phyloP scores from a whole-genome alignment of 2,329 filamentous ascomycete species.

The Cryphonectria naterciae region DNA sequence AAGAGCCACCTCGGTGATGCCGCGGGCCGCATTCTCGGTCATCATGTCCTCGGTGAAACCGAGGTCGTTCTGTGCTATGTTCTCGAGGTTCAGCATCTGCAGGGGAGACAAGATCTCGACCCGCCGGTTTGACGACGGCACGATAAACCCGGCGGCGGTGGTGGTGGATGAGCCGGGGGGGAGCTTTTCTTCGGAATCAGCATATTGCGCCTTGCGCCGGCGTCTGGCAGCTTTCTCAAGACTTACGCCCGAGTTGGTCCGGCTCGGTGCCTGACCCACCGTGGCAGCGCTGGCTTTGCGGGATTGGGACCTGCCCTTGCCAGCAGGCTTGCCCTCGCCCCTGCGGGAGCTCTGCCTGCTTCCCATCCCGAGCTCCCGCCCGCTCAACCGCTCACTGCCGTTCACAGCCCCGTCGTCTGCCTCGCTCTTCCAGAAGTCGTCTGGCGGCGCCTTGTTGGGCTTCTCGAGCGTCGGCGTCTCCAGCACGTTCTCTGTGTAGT shows the following conservation, averaged over 20 bases:
- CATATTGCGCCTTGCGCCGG: constrained; percentile 36
- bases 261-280: constrained; percentile 47
- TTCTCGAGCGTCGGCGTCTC: constrained; percentile 57
- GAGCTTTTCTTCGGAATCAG: constrained; percentile 45
- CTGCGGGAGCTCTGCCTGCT: constrained; percentile 55
- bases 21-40: constrained; percentile 86
- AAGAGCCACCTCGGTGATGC: constrained; percentile 83
- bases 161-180: constrained; percentile 32
- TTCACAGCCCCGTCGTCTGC: constrained; percentile 62
- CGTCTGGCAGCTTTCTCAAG: constrained; percentile 33
- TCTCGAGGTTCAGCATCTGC: constrained; percentile 91
- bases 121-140: constrained; percentile 58
- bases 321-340: constrained; percentile 56
- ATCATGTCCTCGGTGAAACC: constrained; percentile 89
- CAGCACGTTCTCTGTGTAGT: constrained; percentile 90
- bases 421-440: constrained; percentile 75
- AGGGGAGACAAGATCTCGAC: constrained; percentile 70
- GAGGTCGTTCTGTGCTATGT: constrained; percentile 84
- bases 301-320: constrained; percentile 56
- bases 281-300: constrained; percentile 56
- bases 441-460: constrained; percentile 35
- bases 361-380: constrained; percentile 55
- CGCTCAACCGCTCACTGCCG: constrained; percentile 51
- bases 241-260: constrained; percentile 53
- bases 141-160: constrained; percentile 51